Evolutionary conservation across 225 moss, liverwort and hornwort genomes (phyloP).

Genomic region (Polytrichum commune): DNA sequence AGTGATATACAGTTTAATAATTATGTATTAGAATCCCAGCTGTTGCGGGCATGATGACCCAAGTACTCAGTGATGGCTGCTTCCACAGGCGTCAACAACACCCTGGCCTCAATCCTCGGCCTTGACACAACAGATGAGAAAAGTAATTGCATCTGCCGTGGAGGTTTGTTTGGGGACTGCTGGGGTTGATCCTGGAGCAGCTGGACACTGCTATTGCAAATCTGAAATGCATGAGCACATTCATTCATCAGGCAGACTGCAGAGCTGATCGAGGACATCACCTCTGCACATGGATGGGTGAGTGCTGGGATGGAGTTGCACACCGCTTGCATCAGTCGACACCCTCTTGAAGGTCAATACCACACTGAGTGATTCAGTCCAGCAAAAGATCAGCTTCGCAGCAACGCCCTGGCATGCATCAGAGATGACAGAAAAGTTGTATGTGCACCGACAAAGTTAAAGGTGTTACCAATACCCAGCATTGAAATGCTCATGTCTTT

Average conservation of each 20-base stretch:
- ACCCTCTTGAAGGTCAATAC: not conserved
- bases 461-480: too few species aligned
- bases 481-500: too few species aligned
- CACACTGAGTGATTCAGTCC: not conserved
- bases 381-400: too few species aligned
- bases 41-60: too few species aligned
- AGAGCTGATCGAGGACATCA: not conserved
- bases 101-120: not conserved
- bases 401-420: too few species aligned
- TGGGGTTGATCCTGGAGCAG: not conserved
- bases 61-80: not conserved
- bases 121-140: not conserved
- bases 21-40: too few species aligned
- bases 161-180: slow-evolving; percentile 3
- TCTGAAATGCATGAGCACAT: not conserved
- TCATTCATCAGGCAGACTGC: not conserved
- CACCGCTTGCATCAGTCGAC: too few species aligned
- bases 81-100: not conserved
- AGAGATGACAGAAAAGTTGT: too few species aligned
- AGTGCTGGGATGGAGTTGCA: not conserved
- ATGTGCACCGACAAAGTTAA: too few species aligned
- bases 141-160: not conserved
- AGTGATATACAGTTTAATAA: too few species aligned
- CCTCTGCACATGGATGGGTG: not conserved
- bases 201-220: not conserved